phyloP scores from a whole-genome alignment of 345 rosid genomes.

The Populus nigra region DNA sequence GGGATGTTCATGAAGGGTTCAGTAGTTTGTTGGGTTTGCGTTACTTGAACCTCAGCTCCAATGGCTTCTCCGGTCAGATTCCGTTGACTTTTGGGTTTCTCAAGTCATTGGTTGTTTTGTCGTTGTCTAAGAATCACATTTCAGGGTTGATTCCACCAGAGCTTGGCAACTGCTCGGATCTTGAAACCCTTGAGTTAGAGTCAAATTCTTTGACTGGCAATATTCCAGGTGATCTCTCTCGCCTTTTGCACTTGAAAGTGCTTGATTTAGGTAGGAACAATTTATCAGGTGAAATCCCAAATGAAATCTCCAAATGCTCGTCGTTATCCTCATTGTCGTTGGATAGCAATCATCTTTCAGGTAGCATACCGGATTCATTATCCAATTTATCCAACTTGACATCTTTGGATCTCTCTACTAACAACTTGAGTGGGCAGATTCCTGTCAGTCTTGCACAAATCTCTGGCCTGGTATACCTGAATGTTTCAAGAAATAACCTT shows the following conservation, averaged over 20 bases:
- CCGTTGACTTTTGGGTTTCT: slow-evolving; percentile 76
- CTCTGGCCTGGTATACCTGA: slow-evolving; percentile 53
- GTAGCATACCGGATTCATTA: slow-evolving; percentile 61
- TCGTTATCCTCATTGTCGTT: slow-evolving; percentile 52
- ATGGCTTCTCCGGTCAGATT: slow-evolving; percentile 62
- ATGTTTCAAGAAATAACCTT: slow-evolving; percentile 70
- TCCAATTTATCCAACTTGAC: slow-evolving; percentile 56
- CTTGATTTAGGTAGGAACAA: slow-evolving; percentile 72
- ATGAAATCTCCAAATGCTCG: slow-evolving; percentile 49
- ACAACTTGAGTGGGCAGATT: slow-evolving; percentile 73
- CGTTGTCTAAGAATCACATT: slow-evolving; percentile 65
- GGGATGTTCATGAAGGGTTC: slow-evolving; percentile 78
- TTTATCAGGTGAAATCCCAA: slow-evolving; percentile 66
- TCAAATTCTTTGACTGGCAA: slow-evolving; percentile 58
- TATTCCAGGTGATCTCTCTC: slow-evolving; percentile 71
- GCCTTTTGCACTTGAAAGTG: slow-evolving; percentile 44
- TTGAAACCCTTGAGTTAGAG: slow-evolving; percentile 68
- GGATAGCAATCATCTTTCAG: slow-evolving; percentile 63
- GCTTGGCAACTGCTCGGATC: slow-evolving; percentile 80
- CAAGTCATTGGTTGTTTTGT: slow-evolving; percentile 55
- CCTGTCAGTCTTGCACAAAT: slow-evolving; percentile 53
- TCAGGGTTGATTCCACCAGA: slow-evolving; percentile 66
- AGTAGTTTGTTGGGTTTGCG: slow-evolving; percentile 76
- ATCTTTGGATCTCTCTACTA: slow-evolving; percentile 65
- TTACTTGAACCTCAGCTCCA: slow-evolving; percentile 66